Evolutionary conservation across 75 land plant species (phyloP).

Genomic region (Gnetum montanum): DNA sequence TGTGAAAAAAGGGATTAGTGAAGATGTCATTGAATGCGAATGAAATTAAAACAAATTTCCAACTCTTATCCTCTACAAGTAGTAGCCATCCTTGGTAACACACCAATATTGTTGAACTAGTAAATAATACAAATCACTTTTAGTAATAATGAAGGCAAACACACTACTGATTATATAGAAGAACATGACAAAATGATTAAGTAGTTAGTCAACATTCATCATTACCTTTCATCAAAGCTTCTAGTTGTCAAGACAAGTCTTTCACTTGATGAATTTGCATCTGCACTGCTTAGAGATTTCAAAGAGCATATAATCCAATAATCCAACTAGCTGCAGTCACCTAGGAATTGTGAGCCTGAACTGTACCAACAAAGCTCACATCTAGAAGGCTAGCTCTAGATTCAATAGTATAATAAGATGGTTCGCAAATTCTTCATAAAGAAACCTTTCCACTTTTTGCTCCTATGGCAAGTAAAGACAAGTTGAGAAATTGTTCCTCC

Average conservation of each 20-base stretch:
- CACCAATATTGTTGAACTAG: too few species aligned
- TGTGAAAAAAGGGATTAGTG: too few species aligned
- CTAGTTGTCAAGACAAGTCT: slow-evolving; percentile 58
- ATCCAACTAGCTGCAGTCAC: slow-evolving; percentile 54
- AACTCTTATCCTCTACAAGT: too few species aligned
- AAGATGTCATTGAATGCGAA: too few species aligned
- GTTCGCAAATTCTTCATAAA: slow-evolving; percentile 47
- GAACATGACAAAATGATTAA: too few species aligned
- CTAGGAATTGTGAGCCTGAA: slow-evolving; percentile 68
- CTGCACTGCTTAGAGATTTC: neutral
- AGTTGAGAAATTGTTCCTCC: slow-evolving; percentile 9
- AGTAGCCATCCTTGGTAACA: too few species aligned
- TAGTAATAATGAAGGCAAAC: too few species aligned
- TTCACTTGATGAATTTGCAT: slow-evolving; percentile 18
- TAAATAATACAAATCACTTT: too few species aligned
- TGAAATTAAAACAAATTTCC: too few species aligned
- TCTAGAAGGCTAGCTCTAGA: slow-evolving; percentile 8
- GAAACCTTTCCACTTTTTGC: slow-evolving; percentile 73
- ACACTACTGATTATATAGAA: too few species aligned
- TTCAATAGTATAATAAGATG: slow-evolving; percentile 44
- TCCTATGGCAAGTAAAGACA: slow-evolving; percentile 63
- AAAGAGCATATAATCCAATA: slow-evolving; percentile 17
- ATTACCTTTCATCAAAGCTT: slow-evolving; percentile 80
- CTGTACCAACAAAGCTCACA: slow-evolving; percentile 35
- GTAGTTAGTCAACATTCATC: neutral